Conservation (phyloP, 495 filamentous ascomycete species). For the Xanthoparmelia taractica region DNA sequence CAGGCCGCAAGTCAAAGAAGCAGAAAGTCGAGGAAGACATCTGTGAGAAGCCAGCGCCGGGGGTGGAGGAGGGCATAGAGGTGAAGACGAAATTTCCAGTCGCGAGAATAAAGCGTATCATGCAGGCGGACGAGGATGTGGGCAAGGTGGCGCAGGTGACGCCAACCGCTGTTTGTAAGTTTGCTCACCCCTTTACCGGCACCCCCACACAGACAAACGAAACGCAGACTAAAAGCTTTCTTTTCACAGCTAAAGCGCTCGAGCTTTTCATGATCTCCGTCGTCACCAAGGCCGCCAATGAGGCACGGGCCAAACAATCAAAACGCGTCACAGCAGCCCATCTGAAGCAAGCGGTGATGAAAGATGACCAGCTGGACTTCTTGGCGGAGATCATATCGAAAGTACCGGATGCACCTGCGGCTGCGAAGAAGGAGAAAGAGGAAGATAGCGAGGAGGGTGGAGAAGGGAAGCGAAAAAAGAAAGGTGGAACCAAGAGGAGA, state of each 20-base stretch:
- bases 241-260: conserved; percentile 63
- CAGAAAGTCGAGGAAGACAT: conserved; percentile 25
- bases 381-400: conserved; percentile 82
- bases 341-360: conserved; percentile 78
- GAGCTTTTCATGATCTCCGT: conserved; percentile 96
- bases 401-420: conserved; percentile 62
- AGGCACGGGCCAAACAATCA: conserved; percentile 70
- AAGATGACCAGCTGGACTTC: conserved; percentile 88
- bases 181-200: conserved; percentile 6
- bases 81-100: conserved; percentile 97
- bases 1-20: conserved; percentile 30
- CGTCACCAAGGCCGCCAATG: conserved; percentile 75
- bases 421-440: conserved; percentile 45
- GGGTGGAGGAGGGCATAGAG: conserved; percentile 46
- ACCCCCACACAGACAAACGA: background rate
- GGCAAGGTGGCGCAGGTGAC: conserved; percentile 98
- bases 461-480: conserved; percentile 44
- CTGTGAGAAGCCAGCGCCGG: conserved; percentile 25
- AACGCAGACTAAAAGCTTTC: conserved; percentile 3
- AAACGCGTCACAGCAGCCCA: conserved; percentile 87
- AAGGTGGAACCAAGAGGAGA: conserved; percentile 31
- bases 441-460: conserved; percentile 43
- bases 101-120: conserved; percentile 96
- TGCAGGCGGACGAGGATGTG: conserved; percentile 99
- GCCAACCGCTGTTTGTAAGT: conserved; percentile 81